A percentile compares a stretch with the other conserved stretches of the same genome.
Evolutionary conservation across 2,329 filamentous ascomycete genomes (phyloP).

Genomic region (Curvularia sp.): DNA sequence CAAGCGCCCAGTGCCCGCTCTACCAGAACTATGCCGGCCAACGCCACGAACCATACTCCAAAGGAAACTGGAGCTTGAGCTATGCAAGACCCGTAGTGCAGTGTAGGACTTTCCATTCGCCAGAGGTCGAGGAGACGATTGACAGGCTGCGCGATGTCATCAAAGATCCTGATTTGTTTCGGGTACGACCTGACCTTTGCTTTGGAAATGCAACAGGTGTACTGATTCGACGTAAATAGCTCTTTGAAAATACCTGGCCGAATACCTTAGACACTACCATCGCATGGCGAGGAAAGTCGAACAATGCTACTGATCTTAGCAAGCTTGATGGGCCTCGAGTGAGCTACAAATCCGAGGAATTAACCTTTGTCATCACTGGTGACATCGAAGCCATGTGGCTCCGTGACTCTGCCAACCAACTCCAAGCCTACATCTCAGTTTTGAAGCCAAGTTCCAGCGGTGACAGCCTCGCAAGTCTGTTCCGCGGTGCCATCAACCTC

Average conservation of each 20-base stretch:
- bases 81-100: conserved; percentile 54
- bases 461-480: conserved; percentile 67
- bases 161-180: conserved; percentile 66
- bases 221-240: conserved; percentile 16
- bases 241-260: conserved; percentile 76
- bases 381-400: conserved; percentile 66
- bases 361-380: conserved; percentile 65
- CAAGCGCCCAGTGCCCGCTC: conserved; percentile 51
- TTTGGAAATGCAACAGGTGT: not conserved
- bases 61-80: conserved; percentile 53
- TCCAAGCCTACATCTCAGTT: conserved; percentile 71
- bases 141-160: conserved; percentile 48
- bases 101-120: conserved; percentile 56
- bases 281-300: conserved; percentile 68
- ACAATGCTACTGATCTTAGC: conserved; percentile 46
- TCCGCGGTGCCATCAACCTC: conserved; percentile 74
- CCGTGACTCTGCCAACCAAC: conserved; percentile 68
- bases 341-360: conserved; percentile 53
- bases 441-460: conserved; percentile 58
- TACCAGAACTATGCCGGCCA: conserved; percentile 52
- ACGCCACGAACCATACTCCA: conserved; percentile 53
- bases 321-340: conserved; percentile 7
- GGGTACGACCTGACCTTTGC: conserved; percentile 34
- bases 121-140: conserved; percentile 53
- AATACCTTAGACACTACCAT: conserved; percentile 80